Conservation (phyloP, 2,329 filamentous ascomycete genomes). For the Penicillium sp. region DNA sequence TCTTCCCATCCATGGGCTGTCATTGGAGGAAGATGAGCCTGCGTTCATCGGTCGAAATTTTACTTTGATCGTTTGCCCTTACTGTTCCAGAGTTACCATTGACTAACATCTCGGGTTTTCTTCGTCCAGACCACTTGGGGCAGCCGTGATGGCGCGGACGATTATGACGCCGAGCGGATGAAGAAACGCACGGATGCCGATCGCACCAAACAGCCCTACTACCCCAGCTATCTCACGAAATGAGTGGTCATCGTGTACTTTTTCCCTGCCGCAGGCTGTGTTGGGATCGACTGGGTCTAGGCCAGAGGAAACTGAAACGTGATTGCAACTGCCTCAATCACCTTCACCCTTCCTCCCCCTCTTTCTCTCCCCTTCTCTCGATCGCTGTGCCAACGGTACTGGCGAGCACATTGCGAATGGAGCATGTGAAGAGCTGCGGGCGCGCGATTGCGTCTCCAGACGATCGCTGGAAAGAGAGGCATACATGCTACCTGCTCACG, state of each 20-base stretch:
- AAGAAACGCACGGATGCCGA: conserved; percentile 38
- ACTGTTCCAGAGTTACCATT: background rate
- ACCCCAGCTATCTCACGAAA: conserved; percentile 28
- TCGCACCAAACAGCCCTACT: conserved; percentile 30
- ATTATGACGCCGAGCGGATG: conserved; percentile 69
- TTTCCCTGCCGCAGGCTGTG: conserved; percentile 1
- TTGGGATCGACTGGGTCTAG: background rate
- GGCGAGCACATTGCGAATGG: too few relatives aligned
- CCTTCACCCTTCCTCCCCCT: too few relatives aligned
- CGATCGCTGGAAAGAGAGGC: too few relatives aligned
- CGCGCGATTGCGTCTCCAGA: too few relatives aligned
- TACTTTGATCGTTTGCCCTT: too few relatives aligned
- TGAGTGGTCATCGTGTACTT: conserved; percentile 6
- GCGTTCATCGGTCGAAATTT: too few relatives aligned
- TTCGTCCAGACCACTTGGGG: conserved; percentile 78
- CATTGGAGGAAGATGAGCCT: background rate
- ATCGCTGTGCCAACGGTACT: too few relatives aligned
- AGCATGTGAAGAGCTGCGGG: too few relatives aligned
- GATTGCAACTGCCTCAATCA: background rate
- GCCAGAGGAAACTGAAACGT: background rate
- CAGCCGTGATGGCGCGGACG: conserved; percentile 84
- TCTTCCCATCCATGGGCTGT: background rate
- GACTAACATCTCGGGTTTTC: conserved; percentile 14
- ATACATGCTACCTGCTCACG: background rate
- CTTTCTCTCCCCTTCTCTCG: too few relatives aligned